A percentile compares a stretch with the other conserved stretches of the same genome.
phyloP scores from a whole-genome alignment of 345 rosid species.

The Corchorus olitorius region DNA sequence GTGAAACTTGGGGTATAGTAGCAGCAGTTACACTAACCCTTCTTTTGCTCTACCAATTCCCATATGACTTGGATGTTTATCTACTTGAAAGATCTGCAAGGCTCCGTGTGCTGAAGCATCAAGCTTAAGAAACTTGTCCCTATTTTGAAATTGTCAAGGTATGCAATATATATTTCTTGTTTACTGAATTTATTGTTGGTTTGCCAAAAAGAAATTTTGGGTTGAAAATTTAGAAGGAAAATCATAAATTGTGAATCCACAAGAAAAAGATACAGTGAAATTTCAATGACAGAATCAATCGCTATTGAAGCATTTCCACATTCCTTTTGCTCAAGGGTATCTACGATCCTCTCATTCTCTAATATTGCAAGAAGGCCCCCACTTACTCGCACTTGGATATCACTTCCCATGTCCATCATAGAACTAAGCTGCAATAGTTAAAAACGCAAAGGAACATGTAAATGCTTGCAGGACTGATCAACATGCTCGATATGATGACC shows the following conservation, averaged over 20 bases:
- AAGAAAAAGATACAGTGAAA: conserved; percentile 72
- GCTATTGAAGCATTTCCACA: conserved; percentile 74
- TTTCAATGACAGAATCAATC: conserved; percentile 73
- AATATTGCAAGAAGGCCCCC: conserved; percentile 96
- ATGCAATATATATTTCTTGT: conserved; percentile 23
- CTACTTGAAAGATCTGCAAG: conserved; percentile 87
- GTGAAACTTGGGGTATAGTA: conserved; percentile 15
- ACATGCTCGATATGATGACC: neutral
- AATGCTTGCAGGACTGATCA: neutral
- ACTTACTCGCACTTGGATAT: conserved; percentile 86
- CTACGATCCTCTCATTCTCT: conserved; percentile 91
- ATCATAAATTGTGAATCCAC: neutral
- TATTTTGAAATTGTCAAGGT: conserved; percentile 47
- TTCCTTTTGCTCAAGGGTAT: conserved; percentile 80
- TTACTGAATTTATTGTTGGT: neutral
- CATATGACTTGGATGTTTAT: conserved; percentile 99
- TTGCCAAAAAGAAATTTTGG: neutral
- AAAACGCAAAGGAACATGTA: conserved; percentile 23
- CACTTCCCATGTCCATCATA: conserved; percentile 96
- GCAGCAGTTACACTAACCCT: conserved; percentile 53
- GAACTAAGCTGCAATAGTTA: conserved; percentile 69
- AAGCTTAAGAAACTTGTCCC: conserved; percentile 88
- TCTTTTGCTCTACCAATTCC: conserved; percentile 99
- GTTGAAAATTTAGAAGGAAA: neutral
- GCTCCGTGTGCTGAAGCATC: conserved; percentile 94